Evolutionary conservation across 2,329 filamentous ascomycete genomes (phyloP).

Genomic region (Aspergillus niger): DNA sequence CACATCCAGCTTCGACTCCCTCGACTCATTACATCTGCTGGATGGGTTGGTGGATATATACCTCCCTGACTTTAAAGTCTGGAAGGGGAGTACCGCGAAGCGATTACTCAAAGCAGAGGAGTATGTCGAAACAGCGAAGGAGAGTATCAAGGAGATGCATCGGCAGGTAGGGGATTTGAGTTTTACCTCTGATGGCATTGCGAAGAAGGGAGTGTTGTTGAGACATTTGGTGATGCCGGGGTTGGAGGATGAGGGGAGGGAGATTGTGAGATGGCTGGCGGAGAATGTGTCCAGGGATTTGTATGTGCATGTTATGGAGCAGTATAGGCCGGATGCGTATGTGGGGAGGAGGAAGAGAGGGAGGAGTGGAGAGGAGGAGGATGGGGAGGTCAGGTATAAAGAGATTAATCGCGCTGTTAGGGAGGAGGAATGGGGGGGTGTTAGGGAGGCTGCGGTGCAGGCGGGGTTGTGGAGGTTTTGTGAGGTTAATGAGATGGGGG

Average conservation of each 20-base stretch:
- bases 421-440: slow-evolving; percentile 64
- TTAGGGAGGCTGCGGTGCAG: slow-evolving; percentile 67
- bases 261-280: slow-evolving; percentile 77
- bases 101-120: slow-evolving; percentile 76
- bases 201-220: slow-evolving; percentile 73
- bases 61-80: slow-evolving; percentile 86
- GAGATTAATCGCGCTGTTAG: slow-evolving; percentile 76
- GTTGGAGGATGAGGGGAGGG: slow-evolving; percentile 68
- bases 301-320: slow-evolving; percentile 87
- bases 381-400: slow-evolving; percentile 62
- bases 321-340: slow-evolving; percentile 78
- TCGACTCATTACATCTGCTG: slow-evolving; percentile 69
- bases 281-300: slow-evolving; percentile 71
- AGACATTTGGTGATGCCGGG: slow-evolving; percentile 85
- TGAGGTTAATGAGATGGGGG: slow-evolving; percentile 61
- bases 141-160: slow-evolving; percentile 80
- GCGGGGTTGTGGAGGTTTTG: slow-evolving; percentile 80
- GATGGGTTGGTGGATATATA: slow-evolving; percentile 84
- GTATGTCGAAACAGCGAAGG: slow-evolving; percentile 70
- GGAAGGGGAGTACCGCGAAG: slow-evolving; percentile 66
- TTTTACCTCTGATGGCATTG: slow-evolving; percentile 79
- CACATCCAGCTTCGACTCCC: slow-evolving; percentile 77
- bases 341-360: slow-evolving; percentile 68
- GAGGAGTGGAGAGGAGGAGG: slow-evolving; percentile 17
- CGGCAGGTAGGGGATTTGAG: slow-evolving; percentile 78